These are phyloP conservation scores for Ocimum tenuiflorum DNA, from an alignment of 257 asterid species.

Conservation along the genomic window DNA sequence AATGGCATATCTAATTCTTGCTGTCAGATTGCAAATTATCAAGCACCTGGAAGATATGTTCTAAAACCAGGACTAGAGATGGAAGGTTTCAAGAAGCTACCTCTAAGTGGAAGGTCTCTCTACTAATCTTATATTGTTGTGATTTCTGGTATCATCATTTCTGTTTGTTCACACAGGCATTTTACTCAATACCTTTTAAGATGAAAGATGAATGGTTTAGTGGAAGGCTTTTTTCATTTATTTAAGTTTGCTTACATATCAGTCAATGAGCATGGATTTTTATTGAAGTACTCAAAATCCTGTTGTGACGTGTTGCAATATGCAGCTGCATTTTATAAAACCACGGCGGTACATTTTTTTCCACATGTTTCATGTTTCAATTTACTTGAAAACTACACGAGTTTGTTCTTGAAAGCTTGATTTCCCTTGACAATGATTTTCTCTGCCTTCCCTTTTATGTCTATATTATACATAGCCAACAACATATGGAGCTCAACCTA, in stretches of 20 bases:
- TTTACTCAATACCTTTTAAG: not conserved
- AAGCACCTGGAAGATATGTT: conserved; percentile 81
- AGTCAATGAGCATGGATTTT: not conserved
- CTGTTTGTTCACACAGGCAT: not conserved
- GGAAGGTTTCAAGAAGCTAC: conserved; percentile 49
- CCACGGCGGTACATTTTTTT: not conserved
- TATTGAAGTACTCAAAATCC: not conserved
- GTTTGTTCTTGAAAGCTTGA: not conserved
- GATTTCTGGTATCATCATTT: not conserved
- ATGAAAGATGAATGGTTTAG: not conserved
- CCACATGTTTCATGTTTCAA: not conserved
- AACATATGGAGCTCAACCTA: not conserved
- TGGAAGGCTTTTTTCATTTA: not conserved
- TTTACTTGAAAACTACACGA: not conserved
- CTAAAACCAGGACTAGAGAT: conserved; percentile 62
- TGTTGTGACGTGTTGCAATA: not conserved
- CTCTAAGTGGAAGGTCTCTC: conserved; percentile 68
- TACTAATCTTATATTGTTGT: conserved; percentile 10
- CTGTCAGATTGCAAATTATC: conserved; percentile 61
- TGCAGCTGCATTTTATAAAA: not conserved
- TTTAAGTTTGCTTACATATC: not conserved
- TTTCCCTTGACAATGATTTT: not conserved
- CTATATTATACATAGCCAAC: not conserved
- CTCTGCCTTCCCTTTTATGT: not conserved
- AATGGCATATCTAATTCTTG: conserved; percentile 11